These are phyloP conservation scores for Harrya chromipes DNA, from an alignment of 768 basidiomycete genomes.

Conservation along the genomic window DNA sequence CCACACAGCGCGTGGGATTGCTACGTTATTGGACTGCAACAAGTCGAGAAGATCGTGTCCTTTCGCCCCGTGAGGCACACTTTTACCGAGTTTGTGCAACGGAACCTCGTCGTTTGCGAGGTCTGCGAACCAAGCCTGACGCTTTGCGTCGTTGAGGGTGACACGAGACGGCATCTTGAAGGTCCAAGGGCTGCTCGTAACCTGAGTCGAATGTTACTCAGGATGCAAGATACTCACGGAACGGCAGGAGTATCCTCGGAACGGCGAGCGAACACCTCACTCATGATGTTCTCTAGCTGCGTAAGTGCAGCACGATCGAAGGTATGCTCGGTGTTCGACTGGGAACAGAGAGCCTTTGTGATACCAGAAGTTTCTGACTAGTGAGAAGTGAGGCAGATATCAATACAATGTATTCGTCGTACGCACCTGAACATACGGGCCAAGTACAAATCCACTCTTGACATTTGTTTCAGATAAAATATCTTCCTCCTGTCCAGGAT, in stretches of 20 bases:
- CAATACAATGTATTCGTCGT: background rate
- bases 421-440: conserved; percentile 57
- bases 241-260: conserved; percentile 54
- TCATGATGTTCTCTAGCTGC: conserved; percentile 72
- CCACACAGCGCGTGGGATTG: conserved; percentile 82
- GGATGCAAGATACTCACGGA: conserved; percentile 48
- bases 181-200: conserved; percentile 43
- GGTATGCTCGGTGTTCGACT: conserved; percentile 32
- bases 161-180: conserved; percentile 84
- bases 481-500: conserved; percentile 74
- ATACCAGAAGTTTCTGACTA: conserved; percentile 24
- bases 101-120: conserved; percentile 80
- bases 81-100: conserved; percentile 76
- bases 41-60: conserved; percentile 82
- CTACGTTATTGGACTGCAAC: conserved; percentile 71
- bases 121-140: conserved; percentile 81
- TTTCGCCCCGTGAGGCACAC: conserved; percentile 83
- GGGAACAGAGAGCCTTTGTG: conserved; percentile 11
- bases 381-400: background rate
- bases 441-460: conserved; percentile 59
- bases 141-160: conserved; percentile 74
- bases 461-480: conserved; percentile 60
- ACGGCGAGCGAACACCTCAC: conserved; percentile 66
- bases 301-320: conserved; percentile 49
- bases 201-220: background rate